Percentiles rank a stretch among this genome's conserved stretches.
phyloP scores from a whole-genome alignment of 2,329 filamentous ascomycete species.

The Ascochyta viciae-villosae region DNA sequence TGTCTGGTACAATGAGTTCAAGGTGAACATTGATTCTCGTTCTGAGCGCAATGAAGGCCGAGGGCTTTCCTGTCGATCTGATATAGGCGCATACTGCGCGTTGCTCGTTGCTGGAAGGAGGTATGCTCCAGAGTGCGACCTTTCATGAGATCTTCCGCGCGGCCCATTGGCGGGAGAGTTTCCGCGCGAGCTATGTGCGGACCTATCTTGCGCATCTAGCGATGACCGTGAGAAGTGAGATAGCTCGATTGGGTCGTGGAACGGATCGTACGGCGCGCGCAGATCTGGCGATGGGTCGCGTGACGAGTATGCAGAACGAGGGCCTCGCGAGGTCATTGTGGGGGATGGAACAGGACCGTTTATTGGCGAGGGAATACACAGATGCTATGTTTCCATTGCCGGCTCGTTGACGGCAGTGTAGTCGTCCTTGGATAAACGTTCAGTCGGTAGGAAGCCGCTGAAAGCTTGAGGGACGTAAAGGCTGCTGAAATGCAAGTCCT shows the following conservation, averaged over 20 bases:
- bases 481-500: background rate
- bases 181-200: conserved; percentile 18
- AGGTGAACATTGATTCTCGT: conserved; percentile 32
- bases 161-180: conserved; percentile 18
- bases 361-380: background rate
- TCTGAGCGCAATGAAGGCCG: conserved; percentile 12
- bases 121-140: conserved; percentile 26
- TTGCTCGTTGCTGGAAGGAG: conserved; percentile 22
- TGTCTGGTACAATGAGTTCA: conserved; percentile 32
- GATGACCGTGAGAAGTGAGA: conserved; percentile 25
- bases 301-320: conserved; percentile 28
- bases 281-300: conserved; percentile 35
- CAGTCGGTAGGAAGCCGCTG: background rate
- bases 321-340: conserved; percentile 35
- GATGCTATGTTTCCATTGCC: conserved; percentile 5
- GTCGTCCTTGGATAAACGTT: conserved; percentile 3
- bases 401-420: background rate
- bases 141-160: conserved; percentile 19
- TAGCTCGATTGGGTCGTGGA: conserved; percentile 41
- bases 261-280: conserved; percentile 36
- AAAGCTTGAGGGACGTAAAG: background rate
- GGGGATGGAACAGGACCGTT: background rate
- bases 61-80: conserved; percentile 21
- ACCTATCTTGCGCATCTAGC: conserved; percentile 7
- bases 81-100: conserved; percentile 32